A percentile compares a stretch with the other conserved stretches of the same genome.
These are phyloP conservation scores for Fusarium pseudograminearum DNA, from an alignment of 2,329 filamentous ascomycete genomes.

Conservation along the genomic window DNA sequence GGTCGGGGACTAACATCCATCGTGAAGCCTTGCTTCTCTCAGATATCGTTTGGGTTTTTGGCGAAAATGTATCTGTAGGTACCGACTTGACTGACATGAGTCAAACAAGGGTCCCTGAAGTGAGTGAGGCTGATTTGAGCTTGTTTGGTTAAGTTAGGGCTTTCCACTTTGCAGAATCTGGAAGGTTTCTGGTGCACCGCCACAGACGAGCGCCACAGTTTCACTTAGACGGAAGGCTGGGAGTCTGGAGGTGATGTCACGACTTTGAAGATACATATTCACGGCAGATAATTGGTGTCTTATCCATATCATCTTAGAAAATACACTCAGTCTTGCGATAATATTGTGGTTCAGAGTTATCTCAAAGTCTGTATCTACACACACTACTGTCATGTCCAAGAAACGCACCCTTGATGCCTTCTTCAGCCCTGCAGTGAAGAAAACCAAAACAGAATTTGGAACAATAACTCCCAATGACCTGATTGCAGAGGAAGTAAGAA, in stretches of 20 bases:
- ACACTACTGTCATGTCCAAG: constrained; percentile 39
- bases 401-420: constrained; percentile 75
- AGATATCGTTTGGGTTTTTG: constrained; percentile 40
- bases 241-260: constrained; percentile 39
- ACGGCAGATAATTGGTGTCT: neutral
- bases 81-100: constrained; percentile 32
- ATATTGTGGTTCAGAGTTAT: too few species aligned
- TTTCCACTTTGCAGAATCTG: constrained; percentile 20
- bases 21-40: constrained; percentile 36
- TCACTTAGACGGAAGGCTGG: constrained; percentile 31
- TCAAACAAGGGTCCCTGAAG: constrained; percentile 40
- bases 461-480: constrained; percentile 7
- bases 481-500: constrained; percentile 12
- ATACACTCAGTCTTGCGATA: too few species aligned
- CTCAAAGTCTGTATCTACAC: neutral
- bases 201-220: constrained; percentile 43
- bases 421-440: constrained; percentile 59
- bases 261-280: constrained; percentile 26
- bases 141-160: constrained; percentile 44
- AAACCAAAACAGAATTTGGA: constrained; percentile 30
- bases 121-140: constrained; percentile 47
- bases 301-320: neutral
- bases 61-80: constrained; percentile 27
- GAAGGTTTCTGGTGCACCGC: constrained; percentile 29
- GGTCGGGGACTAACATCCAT: constrained; percentile 52